Evolutionary conservation across 2,329 filamentous ascomycete species (phyloP), one percentile per base, ranked within the genome.

Genomic region (Fusarium incarnatum): DNA sequence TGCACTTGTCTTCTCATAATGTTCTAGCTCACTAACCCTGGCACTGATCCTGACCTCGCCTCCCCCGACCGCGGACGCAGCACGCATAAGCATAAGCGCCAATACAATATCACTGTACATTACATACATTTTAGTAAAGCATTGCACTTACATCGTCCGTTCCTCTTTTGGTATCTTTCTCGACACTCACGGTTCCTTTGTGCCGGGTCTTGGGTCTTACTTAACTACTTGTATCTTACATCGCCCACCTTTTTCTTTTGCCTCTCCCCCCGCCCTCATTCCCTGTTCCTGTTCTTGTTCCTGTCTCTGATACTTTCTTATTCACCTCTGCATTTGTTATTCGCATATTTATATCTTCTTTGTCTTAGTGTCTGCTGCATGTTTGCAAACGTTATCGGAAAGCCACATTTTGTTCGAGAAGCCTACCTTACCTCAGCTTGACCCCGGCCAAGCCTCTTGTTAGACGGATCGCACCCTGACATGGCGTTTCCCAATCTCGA

Each of bases 221-320:
- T 28, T 47, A 41, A 63, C 58, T 74, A 72, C 66, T 73, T 73
- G 49, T 75, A 75, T 68, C 60, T 63, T 64, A 55, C 41, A 16
- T 28, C 49, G 15, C 28, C 32, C 23, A 34, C 55, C 68, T 62
- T 50, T 56, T 58, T 55, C 56, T 54, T 45, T 58, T 46, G 45
- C 28, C 27, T 27, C 22, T 32, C 2, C 18, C 44, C 34, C 37
- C 59, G 56, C 37, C 59, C 61, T 63, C 70, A 55, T 68, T 60
- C 70, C 57, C 57, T 66, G 41, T 41, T 42, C 30, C 56, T 72
- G 49, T 30, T 30, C 28, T 55, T 25, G 32, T 47, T 34, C 23
- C 47, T 18, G 44, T 58, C 42, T 56, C 47, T 37, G 34, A 37
- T 37, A 28, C 18, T 15, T 52, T 32, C 34, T 16, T 42, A 28